Evolutionary conservation across 805 yeast genomes (phyloP).

Genomic region (Barnettozyma salicaria): DNA sequence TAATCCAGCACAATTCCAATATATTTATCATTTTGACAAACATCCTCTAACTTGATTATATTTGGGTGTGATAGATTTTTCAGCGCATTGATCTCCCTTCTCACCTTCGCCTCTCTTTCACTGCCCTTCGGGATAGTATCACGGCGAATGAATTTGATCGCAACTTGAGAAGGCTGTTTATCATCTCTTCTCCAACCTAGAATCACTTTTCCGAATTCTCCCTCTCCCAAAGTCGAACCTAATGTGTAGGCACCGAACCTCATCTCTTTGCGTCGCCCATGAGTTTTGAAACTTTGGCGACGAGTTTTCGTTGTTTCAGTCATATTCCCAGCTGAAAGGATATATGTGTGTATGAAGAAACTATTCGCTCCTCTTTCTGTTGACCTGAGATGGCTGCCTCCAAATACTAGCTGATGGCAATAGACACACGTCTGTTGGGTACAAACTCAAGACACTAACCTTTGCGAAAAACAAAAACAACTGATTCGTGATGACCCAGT

Average conservation of each 20-base stretch:
- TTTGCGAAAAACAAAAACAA: no score
- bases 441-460: no score
- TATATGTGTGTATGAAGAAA: no score
- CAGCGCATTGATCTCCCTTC: slow-evolving; percentile 87
- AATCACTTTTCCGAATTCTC: slow-evolving; percentile 97
- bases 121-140: slow-evolving; percentile 84
- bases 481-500: no score
- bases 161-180: slow-evolving; percentile 66
- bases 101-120: slow-evolving; percentile 82
- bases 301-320: slow-evolving; percentile 12
- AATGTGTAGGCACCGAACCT: slow-evolving; percentile 86
- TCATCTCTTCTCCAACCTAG: slow-evolving; percentile 92
- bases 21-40: slow-evolving; percentile 87
- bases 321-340: no score
- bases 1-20: slow-evolving; percentile 95
- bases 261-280: slow-evolving; percentile 51
- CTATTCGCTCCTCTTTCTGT: no score
- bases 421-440: no score
- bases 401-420: no score
- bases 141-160: slow-evolving; percentile 85
- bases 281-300: slow-evolving; percentile 25
- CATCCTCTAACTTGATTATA: slow-evolving; percentile 86
- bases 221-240: slow-evolving; percentile 94
- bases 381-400: no score
- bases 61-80: slow-evolving; percentile 87